Evolutionary conservation across 345 rosid species (phyloP).

Genomic region (Erodium maritimum): DNA sequence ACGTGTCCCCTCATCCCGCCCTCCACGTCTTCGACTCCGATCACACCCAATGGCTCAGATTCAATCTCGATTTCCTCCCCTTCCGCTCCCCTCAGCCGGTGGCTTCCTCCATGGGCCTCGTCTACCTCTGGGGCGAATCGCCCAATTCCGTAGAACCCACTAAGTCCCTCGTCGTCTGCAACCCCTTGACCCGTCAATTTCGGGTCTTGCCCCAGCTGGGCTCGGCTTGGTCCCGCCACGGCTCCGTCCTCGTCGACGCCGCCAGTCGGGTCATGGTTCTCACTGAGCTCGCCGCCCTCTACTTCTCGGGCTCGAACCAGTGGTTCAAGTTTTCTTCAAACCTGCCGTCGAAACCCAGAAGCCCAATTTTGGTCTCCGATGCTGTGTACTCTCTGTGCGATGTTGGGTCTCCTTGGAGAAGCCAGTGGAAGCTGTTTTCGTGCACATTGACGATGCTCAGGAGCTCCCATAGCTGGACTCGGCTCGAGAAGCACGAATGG

Average conservation of each 20-base stretch:
- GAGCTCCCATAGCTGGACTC: constrained; percentile 48
- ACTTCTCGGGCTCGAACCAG: constrained; percentile 32
- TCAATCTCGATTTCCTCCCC: constrained; percentile 63
- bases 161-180: constrained; percentile 65
- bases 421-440: constrained; percentile 72
- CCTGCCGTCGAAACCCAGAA: constrained; percentile 76
- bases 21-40: constrained; percentile 64
- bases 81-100: constrained; percentile 61
- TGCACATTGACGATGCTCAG: constrained; percentile 27
- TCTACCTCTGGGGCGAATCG: constrained; percentile 65
- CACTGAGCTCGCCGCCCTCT: constrained; percentile 63
- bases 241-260: constrained; percentile 64
- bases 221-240: constrained; percentile 88
- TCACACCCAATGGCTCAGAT: constrained; percentile 46
- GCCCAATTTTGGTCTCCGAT: constrained; percentile 52
- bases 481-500: constrained; percentile 75
- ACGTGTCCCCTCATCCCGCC: constrained; percentile 11
- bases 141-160: constrained; percentile 29
- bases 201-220: constrained; percentile 70
- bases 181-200: constrained; percentile 62
- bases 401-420: constrained; percentile 84
- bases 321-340: constrained; percentile 77
- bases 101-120: constrained; percentile 55
- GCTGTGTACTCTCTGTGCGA: constrained; percentile 68
- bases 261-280: constrained; percentile 65